Percentiles rank a stretch among this genome's conserved stretches.
Conservation (phyloP, 768 basidiomycete genomes). For the Scleroderma citrinum region DNA sequence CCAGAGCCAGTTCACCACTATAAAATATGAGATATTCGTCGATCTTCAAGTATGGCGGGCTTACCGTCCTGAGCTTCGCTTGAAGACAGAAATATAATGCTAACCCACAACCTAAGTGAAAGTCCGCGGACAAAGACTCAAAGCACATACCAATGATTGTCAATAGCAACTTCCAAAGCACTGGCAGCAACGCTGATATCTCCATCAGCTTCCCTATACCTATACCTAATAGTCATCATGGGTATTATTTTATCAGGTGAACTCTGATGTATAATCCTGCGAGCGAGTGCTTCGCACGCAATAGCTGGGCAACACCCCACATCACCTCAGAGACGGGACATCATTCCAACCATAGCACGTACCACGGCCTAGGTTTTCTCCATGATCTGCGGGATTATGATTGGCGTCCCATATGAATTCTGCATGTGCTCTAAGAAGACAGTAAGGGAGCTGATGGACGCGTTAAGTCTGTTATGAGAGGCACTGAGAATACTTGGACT, state of each 20-base stretch:
- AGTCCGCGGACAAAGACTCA: neutral
- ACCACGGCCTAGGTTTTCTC: conserved; percentile 81
- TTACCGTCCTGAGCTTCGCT: conserved; percentile 77
- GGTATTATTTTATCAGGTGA: conserved; percentile 56
- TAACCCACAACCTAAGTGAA: conserved; percentile 21
- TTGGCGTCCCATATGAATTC: conserved; percentile 82
- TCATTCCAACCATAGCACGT: conserved; percentile 12
- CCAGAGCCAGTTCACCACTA: conserved; percentile 83
- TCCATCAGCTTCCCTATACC: conserved; percentile 66
- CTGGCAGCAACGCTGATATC: conserved; percentile 69
- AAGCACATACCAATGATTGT: conserved; percentile 68
- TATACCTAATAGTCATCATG: conserved; percentile 77
- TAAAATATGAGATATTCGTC: conserved; percentile 3
- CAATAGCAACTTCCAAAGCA: conserved; percentile 87
- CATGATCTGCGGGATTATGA: conserved; percentile 78
- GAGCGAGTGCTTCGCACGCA: conserved; percentile 82
- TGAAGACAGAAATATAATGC: conserved; percentile 81
- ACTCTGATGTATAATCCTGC: conserved; percentile 67
- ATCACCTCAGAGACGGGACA: neutral
- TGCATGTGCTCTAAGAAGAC: conserved; percentile 67
- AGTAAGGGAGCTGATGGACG: conserved; percentile 64
- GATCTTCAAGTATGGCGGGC: conserved; percentile 6
- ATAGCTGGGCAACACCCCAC: conserved; percentile 39
- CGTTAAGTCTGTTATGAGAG: neutral
- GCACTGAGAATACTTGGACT: conserved; percentile 18